phyloP scores from a whole-genome alignment of 2,329 filamentous ascomycete genomes.

The Xylariaceae sp. region DNA sequence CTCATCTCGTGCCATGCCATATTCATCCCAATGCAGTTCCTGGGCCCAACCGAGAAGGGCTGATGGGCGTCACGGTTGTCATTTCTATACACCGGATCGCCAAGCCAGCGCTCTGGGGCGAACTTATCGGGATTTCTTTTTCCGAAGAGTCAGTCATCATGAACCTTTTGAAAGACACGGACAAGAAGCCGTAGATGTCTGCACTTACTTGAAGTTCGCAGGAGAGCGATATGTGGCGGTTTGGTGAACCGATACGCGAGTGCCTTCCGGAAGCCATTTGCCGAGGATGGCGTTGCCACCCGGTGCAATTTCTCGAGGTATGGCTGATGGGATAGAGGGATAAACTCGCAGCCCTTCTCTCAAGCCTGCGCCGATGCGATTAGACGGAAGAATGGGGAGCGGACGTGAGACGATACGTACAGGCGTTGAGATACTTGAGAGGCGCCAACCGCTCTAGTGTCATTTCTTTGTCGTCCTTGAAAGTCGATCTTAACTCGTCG shows the following conservation, averaged over 20 bases:
- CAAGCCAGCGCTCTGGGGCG: slow-evolving; percentile 21
- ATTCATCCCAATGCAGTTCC: slow-evolving; percentile 21
- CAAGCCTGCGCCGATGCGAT: no score
- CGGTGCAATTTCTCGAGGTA: slow-evolving; percentile 12
- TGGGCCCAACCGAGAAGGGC: slow-evolving; percentile 19
- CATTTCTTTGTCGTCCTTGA: slow-evolving; percentile 25
- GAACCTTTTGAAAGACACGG: no score
- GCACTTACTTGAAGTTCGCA: slow-evolving; percentile 12
- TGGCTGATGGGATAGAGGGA: slow-evolving; percentile 11
- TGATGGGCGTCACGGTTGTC: slow-evolving; percentile 20
- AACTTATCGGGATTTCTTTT: slow-evolving; percentile 16
- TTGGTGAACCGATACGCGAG: slow-evolving; percentile 15
- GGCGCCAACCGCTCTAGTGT: slow-evolving; percentile 12
- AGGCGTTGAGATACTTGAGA: slow-evolving; percentile 23
- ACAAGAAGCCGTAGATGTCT: no score
- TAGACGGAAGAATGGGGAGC: not conserved
- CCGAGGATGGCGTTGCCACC: slow-evolving; percentile 13
- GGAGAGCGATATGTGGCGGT: slow-evolving; percentile 11
- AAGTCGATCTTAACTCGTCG: slow-evolving; percentile 27
- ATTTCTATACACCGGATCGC: slow-evolving; percentile 15
- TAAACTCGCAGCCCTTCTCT: slow-evolving; percentile 16
- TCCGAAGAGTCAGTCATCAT: no score
- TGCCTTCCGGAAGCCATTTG: slow-evolving; percentile 11
- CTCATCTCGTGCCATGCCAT: slow-evolving; percentile 22
- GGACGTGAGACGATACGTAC: slow-evolving; percentile 1